Percentiles rank a stretch among this genome's conserved stretches.
phyloP scores from a whole-genome alignment of 768 basidiomycete species.

The Suillus cothurnatus region DNA sequence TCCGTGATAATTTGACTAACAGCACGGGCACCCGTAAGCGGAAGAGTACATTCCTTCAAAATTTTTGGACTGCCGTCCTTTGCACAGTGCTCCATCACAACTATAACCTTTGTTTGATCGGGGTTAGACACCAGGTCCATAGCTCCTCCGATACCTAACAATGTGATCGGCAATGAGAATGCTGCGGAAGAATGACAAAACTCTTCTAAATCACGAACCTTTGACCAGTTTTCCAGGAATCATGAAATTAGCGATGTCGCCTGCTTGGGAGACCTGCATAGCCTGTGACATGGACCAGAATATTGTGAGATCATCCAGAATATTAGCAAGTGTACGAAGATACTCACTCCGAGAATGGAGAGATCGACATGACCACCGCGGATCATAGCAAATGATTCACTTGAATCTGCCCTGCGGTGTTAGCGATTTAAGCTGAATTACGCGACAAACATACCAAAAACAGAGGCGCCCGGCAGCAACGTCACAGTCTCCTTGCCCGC shows the following conservation, averaged over 20 bases:
- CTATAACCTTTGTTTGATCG: slow-evolving; percentile 91
- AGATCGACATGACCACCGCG: slow-evolving; percentile 95
- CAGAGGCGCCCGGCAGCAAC: slow-evolving; percentile 85
- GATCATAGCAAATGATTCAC: slow-evolving; percentile 97
- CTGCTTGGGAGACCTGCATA: slow-evolving; percentile 92
- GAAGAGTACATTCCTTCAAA: slow-evolving; percentile 76
- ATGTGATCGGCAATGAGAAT: slow-evolving; percentile 17
- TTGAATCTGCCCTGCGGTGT: slow-evolving; percentile 58
- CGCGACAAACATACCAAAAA: slow-evolving; percentile 68
- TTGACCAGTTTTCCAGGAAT: slow-evolving; percentile 93
- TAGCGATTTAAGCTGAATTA: slow-evolving; percentile 1
- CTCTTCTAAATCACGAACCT: slow-evolving; percentile 41
- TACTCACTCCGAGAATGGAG: slow-evolving; percentile 84
- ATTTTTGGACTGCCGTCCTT: slow-evolving; percentile 92
- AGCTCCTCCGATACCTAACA: slow-evolving; percentile 86
- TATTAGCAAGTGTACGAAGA: slow-evolving; percentile 1
- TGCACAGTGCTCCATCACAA: slow-evolving; percentile 86
- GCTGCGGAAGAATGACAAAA: background rate
- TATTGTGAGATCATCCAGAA: slow-evolving; percentile 8
- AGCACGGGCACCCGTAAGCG: slow-evolving; percentile 84
- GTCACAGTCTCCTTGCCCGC: slow-evolving; percentile 96
- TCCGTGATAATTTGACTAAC: slow-evolving; percentile 95
- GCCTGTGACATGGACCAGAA: slow-evolving; percentile 49
- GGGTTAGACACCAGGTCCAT: slow-evolving; percentile 98
- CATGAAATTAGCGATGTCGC: slow-evolving; percentile 98